Evolutionary conservation across 306 rosid species (phyloP).

Genomic region (Quercus variabilis): DNA sequence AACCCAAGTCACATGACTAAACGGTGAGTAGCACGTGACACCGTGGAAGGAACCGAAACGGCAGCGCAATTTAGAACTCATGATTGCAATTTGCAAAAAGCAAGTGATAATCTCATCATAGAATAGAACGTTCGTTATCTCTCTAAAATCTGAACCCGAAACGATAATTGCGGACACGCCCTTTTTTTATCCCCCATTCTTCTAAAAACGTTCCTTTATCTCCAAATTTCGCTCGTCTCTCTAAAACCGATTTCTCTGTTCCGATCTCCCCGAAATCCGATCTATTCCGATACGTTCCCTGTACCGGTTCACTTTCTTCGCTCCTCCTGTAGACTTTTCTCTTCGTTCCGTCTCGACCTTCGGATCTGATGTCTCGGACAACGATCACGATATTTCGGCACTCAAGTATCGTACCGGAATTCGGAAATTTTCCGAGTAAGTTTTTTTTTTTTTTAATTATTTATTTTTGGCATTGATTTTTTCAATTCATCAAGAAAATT

Average conservation of each 20-base stretch:
- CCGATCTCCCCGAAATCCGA: not conserved
- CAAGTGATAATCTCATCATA: no score
- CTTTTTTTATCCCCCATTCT: not conserved
- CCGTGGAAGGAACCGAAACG: no score
- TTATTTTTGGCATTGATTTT: not conserved
- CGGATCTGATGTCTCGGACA: not conserved
- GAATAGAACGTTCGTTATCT: no score
- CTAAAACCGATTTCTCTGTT: no score
- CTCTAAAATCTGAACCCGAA: not conserved
- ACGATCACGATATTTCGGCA: not conserved
- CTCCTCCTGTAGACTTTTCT: not conserved
- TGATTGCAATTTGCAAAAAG: no score
- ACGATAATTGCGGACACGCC: not conserved
- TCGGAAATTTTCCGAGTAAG: constrained; percentile 6
- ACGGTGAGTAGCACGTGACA: no score
- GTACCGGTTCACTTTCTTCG: not conserved
- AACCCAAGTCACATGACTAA: no score
- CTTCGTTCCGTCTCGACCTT: not conserved
- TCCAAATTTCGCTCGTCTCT: not conserved
- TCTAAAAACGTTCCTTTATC: not conserved
- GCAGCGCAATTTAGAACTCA: no score
- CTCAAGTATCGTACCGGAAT: not conserved
- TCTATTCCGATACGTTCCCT: not conserved
- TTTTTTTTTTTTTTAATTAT: not conserved
- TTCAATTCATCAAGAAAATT: not conserved